Base-by-base conservation (phyloP, 2,329 filamentous ascomycete species). In the Aspergillus cejpii region DNA sequence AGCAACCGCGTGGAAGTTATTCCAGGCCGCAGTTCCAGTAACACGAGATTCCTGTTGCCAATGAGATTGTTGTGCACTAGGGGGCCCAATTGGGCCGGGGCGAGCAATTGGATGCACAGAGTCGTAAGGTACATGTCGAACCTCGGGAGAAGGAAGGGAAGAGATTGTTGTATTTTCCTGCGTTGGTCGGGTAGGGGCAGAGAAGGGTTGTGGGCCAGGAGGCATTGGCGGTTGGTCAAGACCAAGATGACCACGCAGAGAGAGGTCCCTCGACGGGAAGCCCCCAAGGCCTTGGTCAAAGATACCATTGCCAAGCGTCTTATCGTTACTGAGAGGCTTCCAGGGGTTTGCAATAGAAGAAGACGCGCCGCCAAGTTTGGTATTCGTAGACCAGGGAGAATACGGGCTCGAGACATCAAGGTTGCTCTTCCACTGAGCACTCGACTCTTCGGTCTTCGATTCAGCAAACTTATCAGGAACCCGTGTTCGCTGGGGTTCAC, bases 231-330 rank as follows among this genome's bases (percentile, higher is more conserved):
- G 39, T 43, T 70, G 67, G 20, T 69, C 68, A 11, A 71, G 58
- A 37, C 62, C 60, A 26, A 72, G 62, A 46, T 64, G 61, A 39
- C 57, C 60, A 41, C 69, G 68, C n/a, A 72, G 62, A 46, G 61
- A 52, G 21, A 69, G 51, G 47, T 73, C 66, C 36, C 71, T 68
- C 31, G 70, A 60, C 37, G 75, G 67, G 43, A 74, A 75, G 31
- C 71, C 70, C 26, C 69, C 68, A 43, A 77, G 72, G 45, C 63
- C 65, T 47, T 72, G 72, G 50, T 80, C 78, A 53, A 83, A 83
- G 2, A 78, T 80, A 23, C 79, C 80, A 61, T 83, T 83, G 12
- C 80, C 80, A 31, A 83, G 72, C 20, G 76, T 75, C 54, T 76
- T 74, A 49, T 79, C 75, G 54, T 72, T 72, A 42, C 68, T 73